A percentile compares a stretch with the other conserved stretches of the same genome.
These are phyloP conservation scores for Zopfia rhizophila DNA, from an alignment of 2,329 filamentous ascomycete genomes.

Conservation along the genomic window DNA sequence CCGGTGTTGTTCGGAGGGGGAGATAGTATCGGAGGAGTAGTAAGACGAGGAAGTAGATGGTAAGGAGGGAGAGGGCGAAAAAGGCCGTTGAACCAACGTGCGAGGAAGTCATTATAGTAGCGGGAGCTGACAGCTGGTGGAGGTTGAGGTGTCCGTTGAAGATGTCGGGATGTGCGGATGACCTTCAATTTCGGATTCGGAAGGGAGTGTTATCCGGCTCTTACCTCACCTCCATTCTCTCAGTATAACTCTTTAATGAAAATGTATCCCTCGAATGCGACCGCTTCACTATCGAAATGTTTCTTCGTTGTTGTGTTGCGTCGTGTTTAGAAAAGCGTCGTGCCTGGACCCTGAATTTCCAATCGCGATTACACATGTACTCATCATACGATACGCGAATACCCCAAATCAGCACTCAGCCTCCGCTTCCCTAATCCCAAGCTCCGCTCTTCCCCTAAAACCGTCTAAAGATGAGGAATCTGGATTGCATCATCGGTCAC, in stretches of 20 bases:
- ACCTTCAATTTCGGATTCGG: no score
- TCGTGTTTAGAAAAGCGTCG: no score
- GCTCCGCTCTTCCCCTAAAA: constrained; percentile 18
- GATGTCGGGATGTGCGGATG: constrained; percentile 9
- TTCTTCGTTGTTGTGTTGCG: no score
- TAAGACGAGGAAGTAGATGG: constrained; percentile 80
- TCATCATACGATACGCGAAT: constrained; percentile 19
- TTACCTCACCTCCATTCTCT: no score
- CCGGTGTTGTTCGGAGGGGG: constrained; percentile 87
- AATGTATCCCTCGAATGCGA: no score
- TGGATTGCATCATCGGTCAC: constrained; percentile 46
- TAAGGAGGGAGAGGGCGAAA: constrained; percentile 74
- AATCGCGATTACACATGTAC: neutral
- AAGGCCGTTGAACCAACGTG: constrained; percentile 85
- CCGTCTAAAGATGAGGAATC: constrained; percentile 20
- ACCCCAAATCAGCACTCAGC: constrained; percentile 11
- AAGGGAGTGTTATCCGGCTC: no score
- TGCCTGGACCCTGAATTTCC: constrained; percentile 3
- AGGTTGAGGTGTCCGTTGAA: constrained; percentile 9
- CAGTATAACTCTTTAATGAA: no score
- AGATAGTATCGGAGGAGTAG: constrained; percentile 90
- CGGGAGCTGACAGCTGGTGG: constrained; percentile 27
- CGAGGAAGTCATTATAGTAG: constrained; percentile 59
- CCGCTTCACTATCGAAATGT: no score
- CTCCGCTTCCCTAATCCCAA: constrained; percentile 24